Evolutionary conservation across 106 monocot genomes (phyloP), one percentile per base, ranked within the genome.

Genomic region (Xerophyta viscosa): DNA sequence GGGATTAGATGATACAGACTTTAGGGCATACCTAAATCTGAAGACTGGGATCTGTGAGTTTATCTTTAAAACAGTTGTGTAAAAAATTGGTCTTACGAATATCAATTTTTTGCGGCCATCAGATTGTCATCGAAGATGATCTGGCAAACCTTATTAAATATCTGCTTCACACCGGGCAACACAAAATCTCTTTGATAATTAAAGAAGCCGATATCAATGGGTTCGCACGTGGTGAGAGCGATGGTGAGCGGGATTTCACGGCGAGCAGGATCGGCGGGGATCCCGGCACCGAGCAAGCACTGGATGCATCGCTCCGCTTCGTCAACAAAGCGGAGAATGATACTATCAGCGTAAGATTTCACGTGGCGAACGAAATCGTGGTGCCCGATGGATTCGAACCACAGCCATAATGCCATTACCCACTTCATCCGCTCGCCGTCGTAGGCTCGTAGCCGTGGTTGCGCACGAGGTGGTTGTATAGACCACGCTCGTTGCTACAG

Each of bases 311-410:
- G 19, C 19, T 46, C 46, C 8, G 46, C 46, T 46, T 46, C 46
- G 19, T 46, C 20, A 2, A 46, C 46, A 19, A 46, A 46, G 2
- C 18, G 46, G 19, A 46, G 46, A 6, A 13, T 19, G 20, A 46
- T 46, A 13, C 1, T 1, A 19, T 46, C 46, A 18, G 19, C 18
- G 20, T 46, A 46, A 1, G 46, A 46, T 19, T 6, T 46, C 8
- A 46, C 20, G 19, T 46, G 46, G 46, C 18, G 46, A 19, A 46
- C 20, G 18, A 46, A 46, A 19, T 46, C 2, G 19, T 46, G 46
- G 46, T 46, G 46, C 2, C 46, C 46, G 46, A 46, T 46, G 46
- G 46, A 46, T 20, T 46, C 46, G 18, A 46, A 46, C 46, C 46
- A 46, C 17, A 46, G 46, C 46, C 46, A 46, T 1, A 46, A 19